These are phyloP conservation scores for Pezicula neosporulosa DNA, from an alignment of 2,329 filamentous ascomycete genomes.

Conservation along the genomic window DNA sequence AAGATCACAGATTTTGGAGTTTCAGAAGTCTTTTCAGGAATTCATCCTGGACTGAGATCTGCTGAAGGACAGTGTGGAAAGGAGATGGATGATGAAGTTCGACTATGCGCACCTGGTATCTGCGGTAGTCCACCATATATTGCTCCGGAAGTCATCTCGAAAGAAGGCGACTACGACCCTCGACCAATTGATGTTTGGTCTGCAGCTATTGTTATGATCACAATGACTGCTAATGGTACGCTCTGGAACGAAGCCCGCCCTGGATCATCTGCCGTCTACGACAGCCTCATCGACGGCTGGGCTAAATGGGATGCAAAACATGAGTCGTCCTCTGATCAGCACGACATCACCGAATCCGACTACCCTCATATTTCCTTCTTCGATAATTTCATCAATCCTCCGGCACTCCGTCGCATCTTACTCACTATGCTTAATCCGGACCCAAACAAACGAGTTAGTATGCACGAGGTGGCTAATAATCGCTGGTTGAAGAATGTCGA, in stretches of 20 bases:
- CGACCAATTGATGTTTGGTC: conserved; percentile 84
- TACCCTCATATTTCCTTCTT: conserved; percentile 65
- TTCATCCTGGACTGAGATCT: conserved; percentile 73
- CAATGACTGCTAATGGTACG: conserved; percentile 67
- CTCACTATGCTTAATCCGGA: conserved; percentile 82
- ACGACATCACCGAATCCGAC: conserved; percentile 50
- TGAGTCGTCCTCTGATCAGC: conserved; percentile 31
- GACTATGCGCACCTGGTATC: conserved; percentile 73
- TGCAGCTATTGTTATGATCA: conserved; percentile 77
- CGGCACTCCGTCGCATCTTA: conserved; percentile 66
- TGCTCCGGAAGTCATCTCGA: conserved; percentile 76
- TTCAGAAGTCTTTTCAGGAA: conserved; percentile 79
- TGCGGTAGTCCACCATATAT: conserved; percentile 86
- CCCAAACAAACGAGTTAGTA: conserved; percentile 65
- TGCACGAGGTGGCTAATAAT: conserved; percentile 65
- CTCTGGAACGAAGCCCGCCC: conserved; percentile 70
- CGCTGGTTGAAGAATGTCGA: conserved; percentile 73
- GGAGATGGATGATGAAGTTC: conserved; percentile 62
- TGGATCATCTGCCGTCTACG: conserved; percentile 50
- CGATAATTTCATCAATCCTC: conserved; percentile 62
- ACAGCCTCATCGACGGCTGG: conserved; percentile 64
- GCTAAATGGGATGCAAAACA: conserved; percentile 60
- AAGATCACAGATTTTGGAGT: conserved; percentile 94
- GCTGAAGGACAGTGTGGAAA: conserved; percentile 71
- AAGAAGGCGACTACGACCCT: conserved; percentile 66